Evolutionary conservation across 1,284 basidiomycete species (phyloP).

Genomic region (Ganoderma leucocontextum): DNA sequence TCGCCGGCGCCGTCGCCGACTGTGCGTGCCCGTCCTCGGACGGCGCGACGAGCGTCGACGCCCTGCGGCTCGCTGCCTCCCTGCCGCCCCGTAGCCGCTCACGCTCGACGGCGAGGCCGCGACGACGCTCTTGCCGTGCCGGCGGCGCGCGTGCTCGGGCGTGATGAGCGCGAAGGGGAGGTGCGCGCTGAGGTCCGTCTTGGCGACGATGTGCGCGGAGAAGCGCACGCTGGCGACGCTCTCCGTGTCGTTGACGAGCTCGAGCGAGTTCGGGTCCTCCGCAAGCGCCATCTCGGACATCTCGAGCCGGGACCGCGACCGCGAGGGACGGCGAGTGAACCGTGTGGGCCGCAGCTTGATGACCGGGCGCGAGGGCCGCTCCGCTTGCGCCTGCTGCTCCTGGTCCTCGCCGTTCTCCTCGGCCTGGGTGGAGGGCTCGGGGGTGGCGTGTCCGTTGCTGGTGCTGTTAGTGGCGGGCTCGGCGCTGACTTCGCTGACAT

Average conservation of each 20-base stretch:
- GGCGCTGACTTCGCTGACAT: constrained; percentile 26
- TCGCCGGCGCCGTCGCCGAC: constrained; percentile 38
- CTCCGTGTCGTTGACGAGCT: constrained; percentile 61
- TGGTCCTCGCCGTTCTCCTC: constrained; percentile 27
- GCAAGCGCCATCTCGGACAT: constrained; percentile 53
- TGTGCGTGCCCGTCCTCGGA: constrained; percentile 55
- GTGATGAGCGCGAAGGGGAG: constrained; percentile 83
- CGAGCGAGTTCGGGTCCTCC: constrained; percentile 57
- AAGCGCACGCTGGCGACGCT: constrained; percentile 79
- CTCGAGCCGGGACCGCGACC: constrained; percentile 75
- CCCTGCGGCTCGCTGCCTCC: constrained; percentile 25
- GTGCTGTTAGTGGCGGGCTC: constrained; percentile 26
- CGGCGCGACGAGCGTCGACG: constrained; percentile 40
- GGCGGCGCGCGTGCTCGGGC: constrained; percentile 61
- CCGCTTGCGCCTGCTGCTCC: constrained; percentile 51
- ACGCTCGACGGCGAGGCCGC: constrained; percentile 22
- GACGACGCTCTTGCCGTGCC: constrained; percentile 36
- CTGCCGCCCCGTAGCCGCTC: constrained; percentile 23
- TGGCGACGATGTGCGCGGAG: constrained; percentile 70
- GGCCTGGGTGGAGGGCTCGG: neutral
- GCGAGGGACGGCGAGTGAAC: constrained; percentile 53
- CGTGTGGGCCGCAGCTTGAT: constrained; percentile 73
- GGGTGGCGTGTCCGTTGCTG: constrained; percentile 26
- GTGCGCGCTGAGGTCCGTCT: constrained; percentile 58
- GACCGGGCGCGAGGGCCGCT: constrained; percentile 69